Evolutionary conservation across 2,329 filamentous ascomycete genomes (phyloP).

Genomic region (Fusarium chlamydosporum): DNA sequence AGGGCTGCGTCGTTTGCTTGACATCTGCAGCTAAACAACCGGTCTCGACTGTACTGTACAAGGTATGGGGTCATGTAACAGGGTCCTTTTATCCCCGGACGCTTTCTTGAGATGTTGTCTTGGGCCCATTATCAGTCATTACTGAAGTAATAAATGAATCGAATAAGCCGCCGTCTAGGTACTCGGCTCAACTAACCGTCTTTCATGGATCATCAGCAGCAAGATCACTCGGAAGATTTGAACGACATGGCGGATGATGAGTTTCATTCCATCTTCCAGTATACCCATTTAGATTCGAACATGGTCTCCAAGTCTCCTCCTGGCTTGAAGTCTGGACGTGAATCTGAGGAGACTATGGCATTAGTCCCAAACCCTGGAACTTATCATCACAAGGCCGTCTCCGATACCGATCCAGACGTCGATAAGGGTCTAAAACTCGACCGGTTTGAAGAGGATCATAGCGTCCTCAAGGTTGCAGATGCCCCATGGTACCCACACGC

Average conservation of each 20-base stretch:
- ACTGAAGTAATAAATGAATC: not conserved
- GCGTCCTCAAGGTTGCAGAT: too few species aligned
- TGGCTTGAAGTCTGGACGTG: not conserved
- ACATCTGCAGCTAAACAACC: slow-evolving; percentile 2
- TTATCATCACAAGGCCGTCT: not conserved
- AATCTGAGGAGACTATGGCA: not conserved
- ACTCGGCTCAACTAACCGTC: not conserved
- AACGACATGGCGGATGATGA: not conserved
- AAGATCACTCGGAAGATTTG: not conserved
- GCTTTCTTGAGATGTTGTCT: not conserved
- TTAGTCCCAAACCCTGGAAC: slow-evolving; percentile 3
- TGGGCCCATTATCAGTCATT: not conserved
- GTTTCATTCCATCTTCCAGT: slow-evolving; percentile 20
- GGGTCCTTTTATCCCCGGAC: not conserved
- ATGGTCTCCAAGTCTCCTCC: slow-evolving; percentile 20
- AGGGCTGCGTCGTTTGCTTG: slow-evolving; percentile 6
- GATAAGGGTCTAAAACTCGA: slow-evolving; percentile 1
- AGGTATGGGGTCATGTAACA: not conserved
- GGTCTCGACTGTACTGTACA: not conserved
- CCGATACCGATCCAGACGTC: not conserved
- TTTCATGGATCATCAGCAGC: not conserved
- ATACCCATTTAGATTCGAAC: not conserved
- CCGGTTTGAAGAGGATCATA: not conserved
- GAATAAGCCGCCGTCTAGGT: not conserved
- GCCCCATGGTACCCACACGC: slow-evolving; percentile 25